Conservation (phyloP, 495 filamentous ascomycete species). For the Talaromyces wortmannii region DNA sequence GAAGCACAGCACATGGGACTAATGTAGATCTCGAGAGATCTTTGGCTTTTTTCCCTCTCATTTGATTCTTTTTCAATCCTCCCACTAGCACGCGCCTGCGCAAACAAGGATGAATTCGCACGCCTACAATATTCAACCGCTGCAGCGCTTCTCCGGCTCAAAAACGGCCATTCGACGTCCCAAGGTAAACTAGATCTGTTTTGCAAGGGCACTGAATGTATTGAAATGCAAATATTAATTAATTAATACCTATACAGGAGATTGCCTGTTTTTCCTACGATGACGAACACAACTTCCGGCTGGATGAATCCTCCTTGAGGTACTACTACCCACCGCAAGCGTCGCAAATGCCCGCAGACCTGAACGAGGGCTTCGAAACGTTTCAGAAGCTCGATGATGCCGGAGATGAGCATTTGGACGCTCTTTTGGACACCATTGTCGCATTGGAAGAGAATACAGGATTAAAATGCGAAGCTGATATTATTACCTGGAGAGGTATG, state of each 20-base stretch:
- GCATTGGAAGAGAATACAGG: constrained; percentile 60
- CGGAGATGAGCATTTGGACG: constrained; percentile 81
- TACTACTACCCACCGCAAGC: constrained; percentile 83
- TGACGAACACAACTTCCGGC: constrained; percentile 64
- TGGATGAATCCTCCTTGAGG: constrained; percentile 68
- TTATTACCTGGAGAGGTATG: constrained; percentile 97
- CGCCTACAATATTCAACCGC: constrained; percentile 56
- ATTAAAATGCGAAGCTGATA: constrained; percentile 62
- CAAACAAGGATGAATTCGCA: constrained; percentile 22
- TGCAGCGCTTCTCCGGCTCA: constrained; percentile 51
- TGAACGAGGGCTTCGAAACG: constrained; percentile 72
- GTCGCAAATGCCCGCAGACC: constrained; percentile 59
- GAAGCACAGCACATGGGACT: neutral
- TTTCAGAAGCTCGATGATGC: constrained; percentile 80
- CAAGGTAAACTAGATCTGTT: constrained; percentile 37
- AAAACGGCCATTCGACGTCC: constrained; percentile 61
- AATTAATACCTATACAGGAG: constrained; percentile 45
- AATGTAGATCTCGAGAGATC: neutral
- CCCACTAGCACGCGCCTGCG: neutral
- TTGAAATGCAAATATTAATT: neutral
- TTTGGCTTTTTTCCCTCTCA: neutral
- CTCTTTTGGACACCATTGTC: constrained; percentile 69
- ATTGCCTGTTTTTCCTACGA: constrained; percentile 90
- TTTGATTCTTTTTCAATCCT: neutral
- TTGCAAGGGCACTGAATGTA: neutral